Base-by-base conservation (phyloP, 352 stramenopile species). In the Globisporangium heterothallicum region DNA sequence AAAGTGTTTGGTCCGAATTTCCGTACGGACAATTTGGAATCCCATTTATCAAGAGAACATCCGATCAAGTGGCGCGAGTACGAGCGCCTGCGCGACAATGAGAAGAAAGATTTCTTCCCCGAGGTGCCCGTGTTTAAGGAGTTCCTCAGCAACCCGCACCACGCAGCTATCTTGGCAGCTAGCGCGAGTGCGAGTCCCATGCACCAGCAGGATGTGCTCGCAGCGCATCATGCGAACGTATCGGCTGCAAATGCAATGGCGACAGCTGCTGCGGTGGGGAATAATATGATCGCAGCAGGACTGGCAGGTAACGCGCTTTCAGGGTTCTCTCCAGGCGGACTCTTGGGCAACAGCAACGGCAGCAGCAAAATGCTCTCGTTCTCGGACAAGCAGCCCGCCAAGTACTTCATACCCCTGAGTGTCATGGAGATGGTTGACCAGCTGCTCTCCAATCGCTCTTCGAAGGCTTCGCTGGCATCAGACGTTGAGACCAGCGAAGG, bases 1-100 rank as follows among this genome's bases (percentile, higher is more conserved):
- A 81, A 81, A 44, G 56, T 81, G 16, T 81, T 81, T 56, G 70
- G 70, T 0, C 70, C 70, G 1, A 81, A 81, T 49, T 81, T 81
- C 56, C 70, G 70, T 36, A 81, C 70, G 14, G 70, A 81, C 60
- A 81, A 81, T 46, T 53, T 81, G 41, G 70, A 81, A 58, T 78
- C 68, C 21, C 70, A 81, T 45, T 45, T 81, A 26, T 71, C 68
- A 49, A 59, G 70, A 50, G 70, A 81, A 50, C 70, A 81, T 36
- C 68, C 70, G 9, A 32, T 51, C 53, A 70, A 65, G 45, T 81
- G 70, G 70, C 68, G 66, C 27, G 70, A 78, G 49, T 81, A 75
- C 68, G 70, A 81, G 42, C 64, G 63, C 0, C 56, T 81, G 42
- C 66, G 66, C 6, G 70, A 81, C 35, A 34, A 22, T 22, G 70